Evolutionary conservation across 768 basidiomycete species (phyloP), one percentile per base, ranked within the genome.

Genomic region (Amanita exitialis): DNA sequence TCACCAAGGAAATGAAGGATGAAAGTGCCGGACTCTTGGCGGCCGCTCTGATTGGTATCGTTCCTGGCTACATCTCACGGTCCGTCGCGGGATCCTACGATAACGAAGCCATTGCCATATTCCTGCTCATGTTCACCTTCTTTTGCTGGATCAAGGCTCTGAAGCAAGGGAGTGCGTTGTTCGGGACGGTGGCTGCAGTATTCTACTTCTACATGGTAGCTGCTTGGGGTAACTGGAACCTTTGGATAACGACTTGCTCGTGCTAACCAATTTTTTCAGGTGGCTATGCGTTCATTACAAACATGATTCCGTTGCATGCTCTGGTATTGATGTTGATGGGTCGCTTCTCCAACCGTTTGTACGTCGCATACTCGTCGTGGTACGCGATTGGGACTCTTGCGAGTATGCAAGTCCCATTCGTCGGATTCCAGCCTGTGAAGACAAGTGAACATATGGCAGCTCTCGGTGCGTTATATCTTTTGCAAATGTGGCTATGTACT

Each of bases 171-270:
- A 95, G 91, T 54, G 93, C 91, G 1, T 78, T 95, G 54, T 96
- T 81, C 58, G 95, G 92, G 18, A 89, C 90, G 21, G 61, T 90
- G 36, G 84, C 96, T 41, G 96, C 94, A 15, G 70, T 98, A 3
- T 98, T 98, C 70, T 99, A 99, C 71, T 98, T 97, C 59, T 99
- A 98, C 77, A 99, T 99, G 96, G 96, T 99, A n/a, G 95, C 96
- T 47, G 96, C 96, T 27, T 99, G 96, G 96, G 96, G 95, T 87
- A 59, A 53, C 78, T 69, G 4, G 23, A 27, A 35, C 35, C 23
- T 16, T 13, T 51, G 4, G 35, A 45, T 52, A 20, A 39, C 16
- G 23, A 2, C 34, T 28, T 44, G 51, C 48, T 56, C 18, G 51
- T 42, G 16, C 47, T 50, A 23, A 54, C 9, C 18, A n/a, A 21